These are phyloP conservation scores for Halophytophthora polymorphica DNA, from an alignment of 352 stramenopile species.

Conservation along the genomic window DNA sequence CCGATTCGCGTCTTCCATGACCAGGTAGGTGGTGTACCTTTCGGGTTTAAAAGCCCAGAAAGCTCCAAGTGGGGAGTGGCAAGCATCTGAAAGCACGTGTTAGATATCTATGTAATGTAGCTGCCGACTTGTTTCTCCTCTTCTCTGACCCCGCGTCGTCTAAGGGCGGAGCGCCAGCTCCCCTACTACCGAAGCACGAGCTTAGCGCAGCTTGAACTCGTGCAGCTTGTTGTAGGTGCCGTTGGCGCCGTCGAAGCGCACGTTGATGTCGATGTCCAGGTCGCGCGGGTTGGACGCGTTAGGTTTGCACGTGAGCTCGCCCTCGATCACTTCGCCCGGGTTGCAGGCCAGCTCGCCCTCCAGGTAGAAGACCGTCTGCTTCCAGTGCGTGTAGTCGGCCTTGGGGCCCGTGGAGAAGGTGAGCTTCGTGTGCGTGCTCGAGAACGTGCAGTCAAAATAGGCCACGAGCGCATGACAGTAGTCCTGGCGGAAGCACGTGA, in stretches of 20 bases:
- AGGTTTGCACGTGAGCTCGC: slow-evolving; percentile 84
- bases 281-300: slow-evolving; percentile 93
- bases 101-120: no score
- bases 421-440: slow-evolving; percentile 92
- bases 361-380: slow-evolving; percentile 98
- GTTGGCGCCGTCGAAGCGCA: slow-evolving; percentile 73
- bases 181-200: background rate
- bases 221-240: slow-evolving; percentile 65
- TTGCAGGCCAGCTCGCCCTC: slow-evolving; percentile 81
- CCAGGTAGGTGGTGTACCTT: no score
- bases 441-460: slow-evolving; percentile 99
- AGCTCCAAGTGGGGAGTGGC: no score
- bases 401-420: slow-evolving; percentile 94
- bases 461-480: slow-evolving; percentile 96
- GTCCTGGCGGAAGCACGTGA: slow-evolving; percentile 92
- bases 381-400: slow-evolving; percentile 98
- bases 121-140: no score
- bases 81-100: no score
- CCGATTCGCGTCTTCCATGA: no score
- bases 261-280: slow-evolving; percentile 89
- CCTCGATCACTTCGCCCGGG: slow-evolving; percentile 87
- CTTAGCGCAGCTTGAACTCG: slow-evolving; percentile 83
- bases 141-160: background rate
- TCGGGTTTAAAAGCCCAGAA: no score
- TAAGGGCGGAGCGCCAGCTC: background rate